Percentiles rank a stretch among this genome's conserved stretches.
Evolutionary conservation across 176 grass and related monocot species (phyloP).

Genomic region (Oryza glumipatula): DNA sequence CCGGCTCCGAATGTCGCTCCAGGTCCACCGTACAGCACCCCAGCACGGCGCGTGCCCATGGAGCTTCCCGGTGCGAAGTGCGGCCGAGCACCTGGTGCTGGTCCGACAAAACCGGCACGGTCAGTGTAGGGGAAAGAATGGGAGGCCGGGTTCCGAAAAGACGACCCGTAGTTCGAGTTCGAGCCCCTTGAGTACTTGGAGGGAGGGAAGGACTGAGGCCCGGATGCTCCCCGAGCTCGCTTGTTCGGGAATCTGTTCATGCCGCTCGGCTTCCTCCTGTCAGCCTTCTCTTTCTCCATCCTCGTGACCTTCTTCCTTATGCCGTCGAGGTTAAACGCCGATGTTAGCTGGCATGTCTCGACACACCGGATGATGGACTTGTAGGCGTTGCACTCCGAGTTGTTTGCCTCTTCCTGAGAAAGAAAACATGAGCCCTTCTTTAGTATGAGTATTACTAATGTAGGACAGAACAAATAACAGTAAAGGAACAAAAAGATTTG

Average conservation of each 20-base stretch:
- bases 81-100: conserved; percentile 4
- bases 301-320: conserved; percentile 57
- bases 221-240: conserved; percentile 37
- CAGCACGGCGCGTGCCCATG: conserved; percentile 19
- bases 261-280: conserved; percentile 55
- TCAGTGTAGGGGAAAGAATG: conserved; percentile 40
- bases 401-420: conserved; percentile 59
- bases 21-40: conserved; percentile 39
- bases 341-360: conserved; percentile 62
- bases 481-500: no score
- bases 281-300: conserved; percentile 64
- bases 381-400: conserved; percentile 55
- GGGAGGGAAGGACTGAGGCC: conserved; percentile 35
- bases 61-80: conserved; percentile 32
- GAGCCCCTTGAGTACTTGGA: conserved; percentile 50
- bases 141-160: conserved; percentile 49
- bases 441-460: conserved; percentile 12
- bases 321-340: conserved; percentile 49
- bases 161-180: conserved; percentile 31
- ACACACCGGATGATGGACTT: conserved; percentile 79
- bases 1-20: conserved; percentile 35
- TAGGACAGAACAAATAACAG: not conserved
- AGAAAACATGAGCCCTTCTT: not conserved
- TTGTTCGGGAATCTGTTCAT: conserved; percentile 50
- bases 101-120: conserved; percentile 21